These are phyloP conservation scores for Vachellia pachyceras DNA, from an alignment of 306 rosid genomes.

Conservation along the genomic window DNA sequence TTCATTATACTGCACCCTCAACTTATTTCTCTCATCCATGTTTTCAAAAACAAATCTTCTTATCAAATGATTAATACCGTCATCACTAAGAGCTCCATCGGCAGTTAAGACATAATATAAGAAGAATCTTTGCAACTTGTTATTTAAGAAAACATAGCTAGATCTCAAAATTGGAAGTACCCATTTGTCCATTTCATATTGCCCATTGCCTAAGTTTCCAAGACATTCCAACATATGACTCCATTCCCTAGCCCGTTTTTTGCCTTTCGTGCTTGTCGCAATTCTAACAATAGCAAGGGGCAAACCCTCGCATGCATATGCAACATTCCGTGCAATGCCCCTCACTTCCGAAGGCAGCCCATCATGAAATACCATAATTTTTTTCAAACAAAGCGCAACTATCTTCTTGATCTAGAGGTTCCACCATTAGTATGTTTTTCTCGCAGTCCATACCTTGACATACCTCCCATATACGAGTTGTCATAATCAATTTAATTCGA, in stretches of 20 bases:
- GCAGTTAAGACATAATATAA: neutral
- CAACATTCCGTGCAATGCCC: fast-evolving
- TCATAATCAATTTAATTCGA: constrained; percentile 39
- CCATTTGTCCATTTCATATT: neutral
- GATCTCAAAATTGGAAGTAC: neutral
- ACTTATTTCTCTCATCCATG: neutral
- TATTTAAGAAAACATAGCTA: neutral
- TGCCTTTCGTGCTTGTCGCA: neutral
- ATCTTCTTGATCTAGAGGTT: neutral
- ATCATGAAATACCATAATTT: fast-evolving
- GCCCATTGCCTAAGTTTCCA: neutral
- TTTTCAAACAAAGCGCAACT: neutral
- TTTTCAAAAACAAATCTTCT: neutral
- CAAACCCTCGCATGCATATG: neutral
- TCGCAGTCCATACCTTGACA: neutral
- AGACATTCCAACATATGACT: neutral
- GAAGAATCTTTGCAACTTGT: neutral
- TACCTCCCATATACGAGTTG: neutral
- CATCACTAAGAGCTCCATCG: fast-evolving
- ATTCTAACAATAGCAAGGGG: neutral
- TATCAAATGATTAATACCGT: neutral
- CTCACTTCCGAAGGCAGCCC: neutral
- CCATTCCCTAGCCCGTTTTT: neutral
- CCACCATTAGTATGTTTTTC: neutral
- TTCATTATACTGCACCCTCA: neutral